phyloP scores from a whole-genome alignment of 2,329 filamentous ascomycete species.

The Pyricularia sp. region DNA sequence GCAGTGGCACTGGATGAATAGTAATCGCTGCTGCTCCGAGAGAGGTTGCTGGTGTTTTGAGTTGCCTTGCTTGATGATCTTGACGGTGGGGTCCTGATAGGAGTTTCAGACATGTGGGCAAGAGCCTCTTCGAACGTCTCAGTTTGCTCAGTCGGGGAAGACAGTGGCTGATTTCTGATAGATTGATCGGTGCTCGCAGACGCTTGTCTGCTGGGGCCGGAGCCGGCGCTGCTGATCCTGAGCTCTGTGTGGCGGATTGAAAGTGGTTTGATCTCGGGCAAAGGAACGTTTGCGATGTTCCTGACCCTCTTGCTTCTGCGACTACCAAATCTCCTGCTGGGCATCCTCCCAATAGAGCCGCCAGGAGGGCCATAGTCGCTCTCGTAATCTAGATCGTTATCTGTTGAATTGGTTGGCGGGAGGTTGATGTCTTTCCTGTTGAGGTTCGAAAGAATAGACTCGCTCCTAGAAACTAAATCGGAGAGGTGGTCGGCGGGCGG shows the following conservation, averaged over 20 bases:
- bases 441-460: not conserved
- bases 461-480: not conserved
- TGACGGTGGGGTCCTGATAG: not conserved
- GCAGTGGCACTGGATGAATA: not conserved
- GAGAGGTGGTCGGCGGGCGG: not conserved
- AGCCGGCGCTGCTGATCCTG: not conserved
- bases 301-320: not conserved
- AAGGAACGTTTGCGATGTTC: not conserved
- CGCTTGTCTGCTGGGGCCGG: not conserved
- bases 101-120: not conserved
- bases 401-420: not conserved
- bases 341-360: not conserved
- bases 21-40: constrained; percentile 1
- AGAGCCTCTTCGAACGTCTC: not conserved
- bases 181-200: not conserved
- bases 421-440: not conserved
- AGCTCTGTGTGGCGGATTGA: not conserved
- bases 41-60: not conserved
- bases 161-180: not conserved
- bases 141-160: not conserved
- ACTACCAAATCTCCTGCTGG: constrained; percentile 4
- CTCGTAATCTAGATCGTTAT: not conserved
- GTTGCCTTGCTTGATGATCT: not conserved
- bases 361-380: constrained; percentile 1
- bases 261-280: not conserved